Percentiles rank a stretch among this genome's conserved stretches.
Conservation (phyloP, 495 filamentous ascomycete genomes). For the Chaetomium tenue region DNA sequence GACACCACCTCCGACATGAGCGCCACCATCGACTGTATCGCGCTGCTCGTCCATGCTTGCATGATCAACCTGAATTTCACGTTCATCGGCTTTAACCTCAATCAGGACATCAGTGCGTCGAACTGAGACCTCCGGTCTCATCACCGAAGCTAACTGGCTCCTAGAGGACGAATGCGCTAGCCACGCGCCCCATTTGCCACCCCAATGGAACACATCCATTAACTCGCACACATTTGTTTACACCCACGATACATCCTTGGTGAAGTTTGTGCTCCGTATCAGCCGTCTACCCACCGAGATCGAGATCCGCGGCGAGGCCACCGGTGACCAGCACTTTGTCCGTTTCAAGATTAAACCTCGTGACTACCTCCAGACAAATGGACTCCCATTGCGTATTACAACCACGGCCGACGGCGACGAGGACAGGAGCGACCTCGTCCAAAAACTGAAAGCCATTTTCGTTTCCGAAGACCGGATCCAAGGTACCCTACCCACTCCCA, state of each 20-base stretch:
- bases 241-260: conserved; percentile 81
- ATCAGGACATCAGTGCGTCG: conserved; percentile 59
- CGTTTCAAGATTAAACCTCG: conserved; percentile 70
- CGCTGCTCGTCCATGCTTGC: conserved; percentile 79
- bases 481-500: conserved; percentile 11
- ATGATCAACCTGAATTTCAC: conserved; percentile 80
- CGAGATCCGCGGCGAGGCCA: conserved; percentile 72
- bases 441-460: conserved; percentile 65
- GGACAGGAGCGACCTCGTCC: conserved; percentile 42
- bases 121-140: conserved; percentile 6
- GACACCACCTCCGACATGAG: conserved; percentile 61
- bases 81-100: conserved; percentile 78
- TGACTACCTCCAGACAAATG: conserved; percentile 66
- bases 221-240: conserved; percentile 79
- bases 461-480: conserved; percentile 64
- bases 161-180: conserved; percentile 42
- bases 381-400: conserved; percentile 49
- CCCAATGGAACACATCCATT: conserved; percentile 71
- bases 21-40: conserved; percentile 78
- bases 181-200: conserved; percentile 61
- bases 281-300: conserved; percentile 80
- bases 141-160: background rate
- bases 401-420: conserved; percentile 36
- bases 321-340: conserved; percentile 76
- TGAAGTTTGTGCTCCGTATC: conserved; percentile 78